Base-by-base conservation (phyloP, 2,329 filamentous ascomycete genomes). In the Fusarium verticillioides region DNA sequence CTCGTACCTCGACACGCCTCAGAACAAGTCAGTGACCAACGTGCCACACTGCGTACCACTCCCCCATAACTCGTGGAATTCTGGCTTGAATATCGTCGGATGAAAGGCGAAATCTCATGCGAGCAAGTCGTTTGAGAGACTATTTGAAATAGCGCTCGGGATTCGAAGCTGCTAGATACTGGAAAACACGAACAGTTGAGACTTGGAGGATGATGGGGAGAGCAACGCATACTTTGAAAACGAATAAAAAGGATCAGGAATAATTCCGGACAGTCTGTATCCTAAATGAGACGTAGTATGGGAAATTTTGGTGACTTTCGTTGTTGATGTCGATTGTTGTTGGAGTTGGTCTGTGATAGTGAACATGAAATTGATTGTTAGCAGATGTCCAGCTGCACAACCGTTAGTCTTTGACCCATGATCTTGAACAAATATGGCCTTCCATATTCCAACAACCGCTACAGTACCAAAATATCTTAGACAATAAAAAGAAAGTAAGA, bases 361-460 rank as follows among this genome's bases (percentile, higher is more conserved):
- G 5, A 4, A n/a, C 13, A 6, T 9, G 5, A 13, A 11, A n/a
- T n/a, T 10, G 23, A 12, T 8, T 2, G 3, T 5, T 1, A 8
- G 6, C 9, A 0, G 1, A 16, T 19, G 42, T 50, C 23, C 11
- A 4, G 0, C 1, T 11, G 4, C 12, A 21, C 28, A 21, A 23
- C 4, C 0, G 0, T 0, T 0, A 2, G 13, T 34, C 13, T 15
- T 15, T 19, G n/a, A 11, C 6, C 9, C 13, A 53, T 2, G 4
- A 28, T 7, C 12, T 2, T n/a, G 13, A 28, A 37, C 2, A 21
- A 21, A 4, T 5, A 7, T 5, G 7, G 7, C 3, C 0, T 21
- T 37, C 5, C 4, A 37, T 2, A 13, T 1, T 21, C 12, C 3
- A 9, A 10, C 18, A 21, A 4, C 9, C 7, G 4, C 9, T 9